These are phyloP conservation scores for Fusarium sulawesiense DNA, from an alignment of 2,329 filamentous ascomycete genomes.

Conservation along the genomic window DNA sequence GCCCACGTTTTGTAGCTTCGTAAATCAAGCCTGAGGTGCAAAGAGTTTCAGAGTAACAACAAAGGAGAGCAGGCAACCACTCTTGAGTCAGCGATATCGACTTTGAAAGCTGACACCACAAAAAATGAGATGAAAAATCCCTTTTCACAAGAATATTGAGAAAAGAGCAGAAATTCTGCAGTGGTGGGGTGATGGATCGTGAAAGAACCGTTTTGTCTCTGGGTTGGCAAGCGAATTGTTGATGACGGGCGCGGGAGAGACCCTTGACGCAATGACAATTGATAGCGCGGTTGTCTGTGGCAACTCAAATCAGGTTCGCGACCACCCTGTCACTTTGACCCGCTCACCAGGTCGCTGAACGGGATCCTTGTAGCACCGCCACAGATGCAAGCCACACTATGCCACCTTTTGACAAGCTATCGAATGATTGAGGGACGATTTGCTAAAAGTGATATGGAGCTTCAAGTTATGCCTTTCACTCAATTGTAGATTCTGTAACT, in stretches of 20 bases:
- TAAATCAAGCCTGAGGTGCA: conserved; percentile 10
- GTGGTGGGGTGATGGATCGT: conserved; percentile 40
- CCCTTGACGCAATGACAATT: conserved; percentile 50
- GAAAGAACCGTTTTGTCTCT: conserved; percentile 32
- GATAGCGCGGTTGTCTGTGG: conserved; percentile 55
- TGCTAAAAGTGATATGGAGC: conserved; percentile 22
- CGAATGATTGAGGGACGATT: conserved; percentile 42
- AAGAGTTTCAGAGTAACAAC: conserved; percentile 18
- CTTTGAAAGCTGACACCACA: neutral
- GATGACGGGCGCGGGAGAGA: conserved; percentile 38
- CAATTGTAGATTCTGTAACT: conserved; percentile 12
- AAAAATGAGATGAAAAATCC: neutral
- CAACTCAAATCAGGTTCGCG: conserved; percentile 47
- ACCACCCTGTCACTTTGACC: conserved; percentile 43
- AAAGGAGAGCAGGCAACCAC: conserved; percentile 24
- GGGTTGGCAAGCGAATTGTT: conserved; percentile 39
- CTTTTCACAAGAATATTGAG: conserved; percentile 9
- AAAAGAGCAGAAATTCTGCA: conserved; percentile 12
- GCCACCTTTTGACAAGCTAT: conserved; percentile 33
- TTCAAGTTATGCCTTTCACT: conserved; percentile 24
- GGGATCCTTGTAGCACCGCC: conserved; percentile 21
- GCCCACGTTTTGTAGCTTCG: conserved; percentile 14
- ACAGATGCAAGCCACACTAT: conserved; percentile 6
- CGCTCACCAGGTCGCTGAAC: neutral
- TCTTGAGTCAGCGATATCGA: neutral